A percentile compares a stretch with the other conserved stretches of the same genome.
Conservation (phyloP, 306 rosid species). For the Glycyrrhiza uralensis region DNA sequence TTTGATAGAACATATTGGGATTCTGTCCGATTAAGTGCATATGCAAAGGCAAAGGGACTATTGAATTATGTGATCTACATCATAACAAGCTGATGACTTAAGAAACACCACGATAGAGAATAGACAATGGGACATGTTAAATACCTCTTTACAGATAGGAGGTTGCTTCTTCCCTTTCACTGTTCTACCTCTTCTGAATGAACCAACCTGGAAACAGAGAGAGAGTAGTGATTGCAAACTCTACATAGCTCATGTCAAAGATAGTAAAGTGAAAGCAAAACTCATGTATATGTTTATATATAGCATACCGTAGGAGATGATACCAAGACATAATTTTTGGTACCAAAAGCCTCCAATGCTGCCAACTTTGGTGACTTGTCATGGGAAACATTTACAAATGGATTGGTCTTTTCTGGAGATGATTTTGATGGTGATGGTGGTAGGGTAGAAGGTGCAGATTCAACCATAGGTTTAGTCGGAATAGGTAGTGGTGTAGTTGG, state of each 20-base stretch:
- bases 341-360: slow-evolving; percentile 81
- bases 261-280: not conserved
- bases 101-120: not conserved
- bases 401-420: slow-evolving; percentile 52
- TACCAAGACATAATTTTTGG: slow-evolving; percentile 56
- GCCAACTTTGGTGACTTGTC: slow-evolving; percentile 66
- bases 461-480: slow-evolving; percentile 72
- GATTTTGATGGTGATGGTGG: slow-evolving; percentile 54
- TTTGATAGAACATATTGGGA: not conserved
- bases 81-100: slow-evolving; percentile 7
- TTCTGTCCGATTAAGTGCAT: too few relatives aligned
- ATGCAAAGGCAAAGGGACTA: slow-evolving; percentile 5
- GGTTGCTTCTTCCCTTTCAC: slow-evolving; percentile 86
- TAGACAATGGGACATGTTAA: slow-evolving; percentile 10
- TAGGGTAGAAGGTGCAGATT: slow-evolving; percentile 45
- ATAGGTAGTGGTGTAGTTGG: slow-evolving; percentile 67
- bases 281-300: not conserved
- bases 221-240: slow-evolving; percentile 17
- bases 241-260: slow-evolving; percentile 7
- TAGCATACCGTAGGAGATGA: slow-evolving; percentile 70
- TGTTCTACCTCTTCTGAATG: slow-evolving; percentile 79
- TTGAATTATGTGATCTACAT: not conserved
- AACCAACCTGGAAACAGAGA: slow-evolving; percentile 63
- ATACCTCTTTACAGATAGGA: slow-evolving; percentile 87
- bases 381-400: slow-evolving; percentile 44